Conservation (phyloP, 257 asterid species). For the Plantago major region DNA sequence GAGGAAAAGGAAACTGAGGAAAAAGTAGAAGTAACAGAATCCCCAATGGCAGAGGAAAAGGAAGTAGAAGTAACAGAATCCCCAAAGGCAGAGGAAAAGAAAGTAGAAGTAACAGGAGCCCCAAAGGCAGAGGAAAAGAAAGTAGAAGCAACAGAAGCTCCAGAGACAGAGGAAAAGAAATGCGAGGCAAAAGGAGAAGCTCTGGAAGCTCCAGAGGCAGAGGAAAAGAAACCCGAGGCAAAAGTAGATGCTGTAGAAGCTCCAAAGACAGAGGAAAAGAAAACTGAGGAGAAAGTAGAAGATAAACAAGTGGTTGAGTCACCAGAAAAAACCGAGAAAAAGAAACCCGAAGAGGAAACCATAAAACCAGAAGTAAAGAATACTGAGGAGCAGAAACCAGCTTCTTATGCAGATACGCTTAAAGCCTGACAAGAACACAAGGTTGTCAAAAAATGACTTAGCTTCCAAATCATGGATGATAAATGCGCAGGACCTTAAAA, state of each 20-base stretch:
- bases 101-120: not conserved
- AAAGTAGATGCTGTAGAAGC: no score
- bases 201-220: not conserved
- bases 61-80: not conserved
- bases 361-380: not conserved
- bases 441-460: not conserved
- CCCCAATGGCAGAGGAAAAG: no score
- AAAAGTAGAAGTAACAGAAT: no score
- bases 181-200: not conserved
- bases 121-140: constrained; percentile 1
- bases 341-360: not conserved
- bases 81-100: not conserved
- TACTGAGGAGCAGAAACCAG: constrained; percentile 14
- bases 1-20: no score
- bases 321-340: constrained; percentile 12
- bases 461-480: constrained; percentile 2
- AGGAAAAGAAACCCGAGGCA: no score
- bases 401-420: not conserved
- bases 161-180: not conserved
- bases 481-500: constrained; percentile 1
- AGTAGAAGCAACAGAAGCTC: constrained; percentile 6
- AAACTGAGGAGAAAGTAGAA: no score
- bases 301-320: no score
- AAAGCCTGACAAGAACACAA: not conserved
- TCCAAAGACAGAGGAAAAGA: no score